These are phyloP conservation scores for Phytophthora hibernalis DNA, from an alignment of 352 stramenopile species.

Conservation along the genomic window DNA sequence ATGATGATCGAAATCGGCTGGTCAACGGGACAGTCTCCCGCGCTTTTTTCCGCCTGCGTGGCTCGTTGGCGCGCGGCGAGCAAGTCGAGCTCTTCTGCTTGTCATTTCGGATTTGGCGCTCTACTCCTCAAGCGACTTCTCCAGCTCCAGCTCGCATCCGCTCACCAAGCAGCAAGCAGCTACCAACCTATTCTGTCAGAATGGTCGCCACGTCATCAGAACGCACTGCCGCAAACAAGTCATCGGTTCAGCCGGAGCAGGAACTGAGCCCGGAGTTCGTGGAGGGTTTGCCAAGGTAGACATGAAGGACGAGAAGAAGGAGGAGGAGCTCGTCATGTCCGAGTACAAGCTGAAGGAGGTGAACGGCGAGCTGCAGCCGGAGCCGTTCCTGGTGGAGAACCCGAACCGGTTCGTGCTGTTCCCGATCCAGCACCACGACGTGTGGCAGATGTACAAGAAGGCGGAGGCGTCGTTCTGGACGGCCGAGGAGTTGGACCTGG, in stretches of 20 bases:
- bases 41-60: conserved; percentile 10
- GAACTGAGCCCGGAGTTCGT: conserved; percentile 35
- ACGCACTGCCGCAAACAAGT: conserved; percentile 19
- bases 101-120: conserved; percentile 47
- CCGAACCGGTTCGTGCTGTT: conserved; percentile 98
- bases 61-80: conserved; percentile 10
- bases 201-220: conserved; percentile 52
- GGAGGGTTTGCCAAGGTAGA: conserved; percentile 29
- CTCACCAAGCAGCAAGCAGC: conserved; percentile 8
- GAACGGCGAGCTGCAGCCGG: conserved; percentile 79
- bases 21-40: neutral
- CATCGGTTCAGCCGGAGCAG: conserved; percentile 41
- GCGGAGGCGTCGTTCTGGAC: conserved; percentile 99
- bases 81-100: conserved; percentile 4
- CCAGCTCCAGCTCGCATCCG: neutral
- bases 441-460: conserved; percentile 99
- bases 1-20: conserved; percentile 27
- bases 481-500: conserved; percentile 98
- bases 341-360: conserved; percentile 91
- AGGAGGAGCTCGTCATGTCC: conserved; percentile 60
- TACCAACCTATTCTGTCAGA: neutral
- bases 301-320: conserved; percentile 36
- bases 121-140: conserved; percentile 26
- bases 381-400: conserved; percentile 97
- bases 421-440: conserved; percentile 97